Conservation (phyloP, 805 yeast species). For the Metschnikowia noctiluminum region DNA sequence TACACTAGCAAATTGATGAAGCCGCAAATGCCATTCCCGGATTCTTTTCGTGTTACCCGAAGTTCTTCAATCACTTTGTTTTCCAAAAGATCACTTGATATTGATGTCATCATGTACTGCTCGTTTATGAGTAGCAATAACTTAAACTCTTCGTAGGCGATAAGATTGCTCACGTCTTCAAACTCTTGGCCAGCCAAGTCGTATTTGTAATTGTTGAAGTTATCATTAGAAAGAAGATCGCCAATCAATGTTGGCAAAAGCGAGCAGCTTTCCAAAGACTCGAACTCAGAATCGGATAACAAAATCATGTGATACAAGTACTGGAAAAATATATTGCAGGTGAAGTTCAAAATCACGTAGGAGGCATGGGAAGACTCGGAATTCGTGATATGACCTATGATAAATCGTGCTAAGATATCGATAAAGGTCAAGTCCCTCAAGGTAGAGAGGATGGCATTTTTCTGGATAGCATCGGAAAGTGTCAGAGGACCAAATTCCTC, state of each 20-base stretch:
- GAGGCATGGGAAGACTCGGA: constrained; percentile 21
- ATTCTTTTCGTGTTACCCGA: constrained; percentile 5
- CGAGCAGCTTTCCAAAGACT: constrained; percentile 22
- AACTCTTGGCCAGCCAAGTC: constrained; percentile 33
- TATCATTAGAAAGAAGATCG: constrained; percentile 31
- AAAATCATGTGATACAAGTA: constrained; percentile 36
- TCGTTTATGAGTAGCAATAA: constrained; percentile 76
- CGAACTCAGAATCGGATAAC: constrained; percentile 34
- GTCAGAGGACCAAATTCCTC: constrained; percentile 18
- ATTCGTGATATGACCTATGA: constrained; percentile 24
- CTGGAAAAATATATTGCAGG: constrained; percentile 41
- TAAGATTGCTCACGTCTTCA: constrained; percentile 43
- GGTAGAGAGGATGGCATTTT: constrained; percentile 27
- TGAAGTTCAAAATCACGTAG: constrained; percentile 34
- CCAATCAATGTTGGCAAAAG: constrained; percentile 29
- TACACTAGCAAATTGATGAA: constrained; percentile 56
- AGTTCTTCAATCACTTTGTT: constrained; percentile 55
- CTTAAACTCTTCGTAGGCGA: constrained; percentile 61
- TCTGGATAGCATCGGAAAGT: constrained; percentile 16
- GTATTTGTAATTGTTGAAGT: constrained; percentile 35
- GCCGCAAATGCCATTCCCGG: constrained; percentile 57
- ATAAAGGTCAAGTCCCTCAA: constrained; percentile 58
- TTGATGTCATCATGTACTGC: constrained; percentile 71
- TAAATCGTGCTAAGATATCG: constrained; percentile 34
- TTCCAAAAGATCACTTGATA: constrained; percentile 31